A percentile compares a stretch with the other conserved stretches of the same genome.
phyloP scores from a whole-genome alignment of 805 yeast species.

The Yarrowia sp. region DNA sequence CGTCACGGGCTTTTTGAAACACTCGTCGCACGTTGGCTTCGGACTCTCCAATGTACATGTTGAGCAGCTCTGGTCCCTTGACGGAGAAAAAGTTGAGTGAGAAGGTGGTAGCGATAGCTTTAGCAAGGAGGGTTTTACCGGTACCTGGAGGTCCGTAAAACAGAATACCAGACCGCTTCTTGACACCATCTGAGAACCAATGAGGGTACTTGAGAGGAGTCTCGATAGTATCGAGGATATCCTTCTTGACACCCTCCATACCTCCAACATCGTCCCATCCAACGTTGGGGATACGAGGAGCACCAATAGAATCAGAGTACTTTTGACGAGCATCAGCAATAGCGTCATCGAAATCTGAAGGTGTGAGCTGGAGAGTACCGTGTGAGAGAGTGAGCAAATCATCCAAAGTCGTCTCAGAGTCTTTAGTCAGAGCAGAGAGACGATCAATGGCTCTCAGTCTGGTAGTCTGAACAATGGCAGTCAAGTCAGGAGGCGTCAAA shows the following conservation, averaged over 20 bases:
- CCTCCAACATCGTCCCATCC: slow-evolving; percentile 99
- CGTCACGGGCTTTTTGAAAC: slow-evolving; percentile 92
- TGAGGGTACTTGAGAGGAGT: slow-evolving; percentile 94
- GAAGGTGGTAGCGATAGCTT: slow-evolving; percentile 95
- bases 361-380: slow-evolving; percentile 52
- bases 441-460: slow-evolving; percentile 56
- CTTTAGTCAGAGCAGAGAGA: slow-evolving; percentile 32
- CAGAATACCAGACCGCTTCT: slow-evolving; percentile 88
- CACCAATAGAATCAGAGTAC: slow-evolving; percentile 92
- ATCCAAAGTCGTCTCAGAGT: slow-evolving; percentile 32
- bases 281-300: slow-evolving; percentile 92
- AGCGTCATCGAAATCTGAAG: slow-evolving; percentile 64
- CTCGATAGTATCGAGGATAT: slow-evolving; percentile 91
- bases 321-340: slow-evolving; percentile 80
- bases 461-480: slow-evolving; percentile 66
- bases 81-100: slow-evolving; percentile 93
- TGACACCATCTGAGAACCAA: slow-evolving; percentile 80
- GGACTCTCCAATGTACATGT: slow-evolving; percentile 98
- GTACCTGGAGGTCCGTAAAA: slow-evolving; percentile 99
- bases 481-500: slow-evolving; percentile 77
- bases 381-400: slow-evolving; percentile 45
- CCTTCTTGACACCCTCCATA: slow-evolving; percentile 82
- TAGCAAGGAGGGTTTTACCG: slow-evolving; percentile 92
- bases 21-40: slow-evolving; percentile 96
- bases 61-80: slow-evolving; percentile 93